Conservation (phyloP, 2,329 filamentous ascomycete species). For the Fusarium sp. region DNA sequence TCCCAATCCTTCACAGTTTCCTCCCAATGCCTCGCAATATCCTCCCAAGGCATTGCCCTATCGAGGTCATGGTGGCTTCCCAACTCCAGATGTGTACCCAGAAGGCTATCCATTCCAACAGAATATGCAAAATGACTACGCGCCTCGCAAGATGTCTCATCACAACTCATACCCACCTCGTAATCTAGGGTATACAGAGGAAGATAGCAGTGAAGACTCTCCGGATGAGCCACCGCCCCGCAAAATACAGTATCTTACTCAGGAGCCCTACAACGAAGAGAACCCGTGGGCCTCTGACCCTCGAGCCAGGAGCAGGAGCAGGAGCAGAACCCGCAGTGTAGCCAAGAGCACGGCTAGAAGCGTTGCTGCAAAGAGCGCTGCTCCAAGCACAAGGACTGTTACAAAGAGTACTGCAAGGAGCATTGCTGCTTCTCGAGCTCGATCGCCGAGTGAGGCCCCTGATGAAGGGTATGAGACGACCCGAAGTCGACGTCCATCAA, state of each 20-base stretch:
- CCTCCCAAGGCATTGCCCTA: conserved; percentile 40
- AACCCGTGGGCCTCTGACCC: conserved; percentile 27
- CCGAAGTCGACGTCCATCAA: conserved; percentile 56
- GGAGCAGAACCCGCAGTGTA: conserved; percentile 33
- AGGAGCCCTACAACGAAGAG: conserved; percentile 38
- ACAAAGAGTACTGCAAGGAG: conserved; percentile 42
- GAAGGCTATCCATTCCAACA: conserved; percentile 43
- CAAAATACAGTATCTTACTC: conserved; percentile 42
- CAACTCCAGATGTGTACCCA: conserved; percentile 36
- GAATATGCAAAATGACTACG: conserved; percentile 35
- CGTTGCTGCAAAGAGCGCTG: conserved; percentile 31
- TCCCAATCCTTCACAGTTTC: conserved; percentile 14
- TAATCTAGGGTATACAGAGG: conserved; percentile 44
- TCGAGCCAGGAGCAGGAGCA: conserved; percentile 36
- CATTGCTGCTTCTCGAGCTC: conserved; percentile 34
- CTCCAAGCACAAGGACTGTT: conserved; percentile 35
- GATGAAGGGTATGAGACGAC: conserved; percentile 51
- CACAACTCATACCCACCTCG: conserved; percentile 38
- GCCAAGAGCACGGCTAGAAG: conserved; percentile 35
- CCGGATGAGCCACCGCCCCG: conserved; percentile 27
- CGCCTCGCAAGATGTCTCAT: conserved; percentile 41
- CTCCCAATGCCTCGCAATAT: conserved; percentile 32
- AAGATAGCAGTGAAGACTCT: conserved; percentile 45
- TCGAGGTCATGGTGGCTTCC: conserved; percentile 36
- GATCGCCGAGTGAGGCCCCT: conserved; percentile 47